Base-by-base conservation (phyloP, 768 basidiomycete genomes). In the Termitomyces sp. region DNA sequence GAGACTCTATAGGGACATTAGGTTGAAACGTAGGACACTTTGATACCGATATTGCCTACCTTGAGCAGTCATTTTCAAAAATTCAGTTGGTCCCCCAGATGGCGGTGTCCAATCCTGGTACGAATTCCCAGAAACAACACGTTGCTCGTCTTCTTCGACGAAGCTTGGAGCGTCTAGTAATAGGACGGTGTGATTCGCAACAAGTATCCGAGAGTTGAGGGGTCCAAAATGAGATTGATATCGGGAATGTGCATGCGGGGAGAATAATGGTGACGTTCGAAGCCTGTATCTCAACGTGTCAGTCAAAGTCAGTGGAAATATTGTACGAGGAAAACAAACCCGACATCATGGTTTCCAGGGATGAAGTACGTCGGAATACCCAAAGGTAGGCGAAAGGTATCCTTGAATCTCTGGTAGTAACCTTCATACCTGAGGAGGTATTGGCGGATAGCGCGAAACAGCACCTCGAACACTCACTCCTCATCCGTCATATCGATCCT, bases 301-400 rank as follows among this genome's bases (percentile, higher is more conserved):
- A 59, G 32, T n/a, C 1, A 30, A 32, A 56, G 61, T 8, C 53
- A 51, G 38, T 46, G 41, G 32, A 10, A 55, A 32, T 49, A 16
- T 38, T 32, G 26, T 23, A 32, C 28, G 40, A 63, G 44, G n/a
- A 9, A 62, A 35, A 54, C 79, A 59, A 69, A 91, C 85, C 90
- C 91, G 36, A 89, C 79, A 66, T 98, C 96, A 67, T 95, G 94
- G 69, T 98, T 98, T 6, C 96, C 96, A 3, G 94, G 88, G 32
- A 95, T 79, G 68, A 85, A 89, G 71, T 86, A 88, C 59, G 79
- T 74, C 0, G 88, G 86, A 3, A 82, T 75, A 18, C 70, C 62
- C 10, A 75, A 63, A 6, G 79, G 71, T 23, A 75, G 58, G 32
- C 76, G 71, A 73, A 96, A 95, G 36, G 94, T 93, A 48, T 74